phyloP scores from a whole-genome alignment of 1,139 yeast species.

The Cylindricascospora bacillispora region DNA sequence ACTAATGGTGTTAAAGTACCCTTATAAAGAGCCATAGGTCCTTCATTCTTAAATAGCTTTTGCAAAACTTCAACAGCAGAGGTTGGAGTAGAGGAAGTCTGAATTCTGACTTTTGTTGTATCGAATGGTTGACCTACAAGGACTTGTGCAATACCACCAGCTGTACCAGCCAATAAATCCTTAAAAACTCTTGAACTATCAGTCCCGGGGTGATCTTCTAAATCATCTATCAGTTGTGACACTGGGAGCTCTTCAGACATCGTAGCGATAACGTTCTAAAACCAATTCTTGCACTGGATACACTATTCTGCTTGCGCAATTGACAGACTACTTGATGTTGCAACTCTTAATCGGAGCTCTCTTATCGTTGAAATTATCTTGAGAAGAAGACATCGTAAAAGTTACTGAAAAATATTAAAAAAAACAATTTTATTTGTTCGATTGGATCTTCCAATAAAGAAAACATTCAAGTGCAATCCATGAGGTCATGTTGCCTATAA shows the following conservation, averaged over 20 bases:
- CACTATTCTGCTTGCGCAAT: no score
- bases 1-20: conserved; percentile 79
- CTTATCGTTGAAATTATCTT: no score
- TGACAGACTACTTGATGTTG: no score
- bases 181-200: conserved; percentile 43
- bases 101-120: conserved; percentile 83
- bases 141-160: conserved; percentile 92
- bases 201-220: conserved; percentile 11
- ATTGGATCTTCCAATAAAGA: no score
- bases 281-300: no score
- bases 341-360: no score
- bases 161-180: conserved; percentile 80
- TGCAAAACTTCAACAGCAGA: conserved; percentile 62
- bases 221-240: conserved; percentile 23
- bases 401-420: no score
- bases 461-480: no score
- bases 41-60: conserved; percentile 59
- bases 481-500: conserved; percentile 18
- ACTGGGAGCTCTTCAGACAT: conserved; percentile 26
- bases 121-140: conserved; percentile 95
- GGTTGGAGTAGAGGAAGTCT: conserved; percentile 67
- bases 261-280: neutral
- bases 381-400: no score
- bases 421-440: no score
- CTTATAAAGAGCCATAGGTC: conserved; percentile 70